Evolutionary conservation across 495 filamentous ascomycete genomes (phyloP).

Genomic region (Penicillium alfredii): DNA sequence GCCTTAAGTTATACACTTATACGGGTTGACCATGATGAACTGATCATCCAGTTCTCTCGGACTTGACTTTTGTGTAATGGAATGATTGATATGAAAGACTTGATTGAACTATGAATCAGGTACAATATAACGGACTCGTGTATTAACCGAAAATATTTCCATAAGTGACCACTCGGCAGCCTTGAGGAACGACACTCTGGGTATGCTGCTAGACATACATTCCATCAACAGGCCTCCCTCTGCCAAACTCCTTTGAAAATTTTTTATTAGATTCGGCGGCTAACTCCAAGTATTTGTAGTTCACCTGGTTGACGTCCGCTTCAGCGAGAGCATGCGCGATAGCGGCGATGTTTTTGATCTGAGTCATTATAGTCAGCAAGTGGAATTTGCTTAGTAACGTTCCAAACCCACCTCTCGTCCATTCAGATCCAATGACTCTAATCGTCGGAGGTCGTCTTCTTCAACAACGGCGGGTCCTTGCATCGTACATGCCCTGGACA

Average conservation of each 20-base stretch:
- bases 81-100: too few relatives aligned
- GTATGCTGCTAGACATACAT: conserved; percentile 17
- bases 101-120: too few relatives aligned
- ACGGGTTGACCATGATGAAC: too few relatives aligned
- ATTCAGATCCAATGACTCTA: conserved; percentile 17
- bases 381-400: background rate
- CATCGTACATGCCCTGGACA: background rate
- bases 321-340: conserved; percentile 16
- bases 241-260: conserved; percentile 17
- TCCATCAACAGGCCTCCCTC: conserved; percentile 2
- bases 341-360: conserved; percentile 23
- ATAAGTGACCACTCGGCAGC: too few relatives aligned
- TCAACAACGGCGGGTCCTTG: background rate
- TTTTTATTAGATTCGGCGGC: conserved; percentile 21
- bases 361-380: conserved; percentile 6
- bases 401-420: conserved; percentile 20
- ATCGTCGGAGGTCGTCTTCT: background rate
- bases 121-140: too few relatives aligned
- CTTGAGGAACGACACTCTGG: too few relatives aligned
- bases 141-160: too few relatives aligned
- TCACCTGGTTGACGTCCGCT: conserved; percentile 9
- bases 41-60: too few relatives aligned
- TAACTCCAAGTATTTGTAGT: conserved; percentile 17
- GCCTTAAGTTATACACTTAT: too few relatives aligned
- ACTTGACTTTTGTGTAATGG: too few relatives aligned